Base-by-base conservation (phyloP, 2,329 filamentous ascomycete genomes). In the Sporothrix globosa region DNA sequence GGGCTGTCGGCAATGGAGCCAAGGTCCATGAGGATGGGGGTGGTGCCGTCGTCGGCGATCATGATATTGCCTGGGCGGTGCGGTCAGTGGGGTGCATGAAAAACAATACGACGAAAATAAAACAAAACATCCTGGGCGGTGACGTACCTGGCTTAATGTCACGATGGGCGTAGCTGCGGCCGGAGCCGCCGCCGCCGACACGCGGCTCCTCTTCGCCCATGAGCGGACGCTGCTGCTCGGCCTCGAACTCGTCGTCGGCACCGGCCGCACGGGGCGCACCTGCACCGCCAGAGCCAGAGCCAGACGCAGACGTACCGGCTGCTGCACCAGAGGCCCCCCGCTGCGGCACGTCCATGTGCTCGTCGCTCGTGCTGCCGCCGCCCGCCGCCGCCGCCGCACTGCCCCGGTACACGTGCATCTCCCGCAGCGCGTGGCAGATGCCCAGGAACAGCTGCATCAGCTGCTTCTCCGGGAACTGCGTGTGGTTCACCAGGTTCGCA, bases 21-120 rank as follows among this genome's bases (percentile, higher is more conserved):
- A 30, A 99, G 89, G 79, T 99, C 96, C 96, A 99, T 99, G 48
- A 99, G 87, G 76, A 99, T 96, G 2, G 96, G 95, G 41, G 90
- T 90, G 72, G 89, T 87, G 75, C 96, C 96, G 76, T 93, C 89
- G 79, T 98, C 95, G 74, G 92, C 91, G 75, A 99, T 97, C 96
- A 99, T 99, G 78, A 99, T 97, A 82, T 99, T 99, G 71, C 93
- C 87, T 88, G 71, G 71, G 44, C 19, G 50, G 30, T 27, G 24
- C 19, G n/a, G 61, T 52, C 41, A 60, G 14, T 3, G 46, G 48
- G 65, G n/a, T 58, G 66, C 34, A 17, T 14, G 13, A 34, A 44
- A 4, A 30, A 9, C 21, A 27, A 41, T 61, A 24, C 30, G 58
- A 6, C 27, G 2, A 69, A 69, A 48, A 69, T 7, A 6, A 34